These are phyloP conservation scores for Colletotrichum falcatum DNA, from an alignment of 2,329 filamentous ascomycete species.

Conservation along the genomic window DNA sequence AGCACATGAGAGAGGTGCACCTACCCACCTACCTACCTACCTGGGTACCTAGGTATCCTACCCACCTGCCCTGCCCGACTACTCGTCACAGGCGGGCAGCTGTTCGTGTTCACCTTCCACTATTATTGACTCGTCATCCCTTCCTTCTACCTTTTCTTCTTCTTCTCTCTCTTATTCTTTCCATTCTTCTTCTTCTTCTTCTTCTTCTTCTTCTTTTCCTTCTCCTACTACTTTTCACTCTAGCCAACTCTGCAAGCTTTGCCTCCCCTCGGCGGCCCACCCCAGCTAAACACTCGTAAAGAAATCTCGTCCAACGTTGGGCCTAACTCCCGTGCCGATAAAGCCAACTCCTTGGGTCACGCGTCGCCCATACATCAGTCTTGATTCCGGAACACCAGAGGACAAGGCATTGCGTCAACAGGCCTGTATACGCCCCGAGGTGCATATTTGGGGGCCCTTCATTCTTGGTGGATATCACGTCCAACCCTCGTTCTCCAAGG, in stretches of 20 bases:
- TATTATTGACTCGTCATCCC: too few relatives aligned
- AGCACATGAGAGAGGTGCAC: conserved; percentile 36
- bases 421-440: conserved; percentile 15
- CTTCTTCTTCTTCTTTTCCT: not conserved
- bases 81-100: conserved; percentile 22
- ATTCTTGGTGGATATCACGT: conserved; percentile 21
- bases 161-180: not conserved
- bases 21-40: not conserved
- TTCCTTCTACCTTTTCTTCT: not conserved
- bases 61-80: conserved; percentile 23
- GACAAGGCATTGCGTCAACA: conserved; percentile 32
- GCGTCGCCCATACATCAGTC: conserved; percentile 9
- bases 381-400: conserved; percentile 12
- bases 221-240: not conserved
- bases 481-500: conserved; percentile 36
- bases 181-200: not conserved
- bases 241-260: not conserved
- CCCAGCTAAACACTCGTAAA: not conserved
- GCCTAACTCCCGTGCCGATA: not conserved
- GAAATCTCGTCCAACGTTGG: not conserved
- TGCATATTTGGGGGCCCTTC: conserved; percentile 25
- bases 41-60: not conserved
- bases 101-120: conserved; percentile 6
- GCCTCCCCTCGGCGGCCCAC: not conserved
- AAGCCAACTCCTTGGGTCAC: conserved; percentile 28